Percentiles rank a stretch among this genome's conserved stretches.
These are phyloP conservation scores for Penicillium mononematosum DNA, from an alignment of 495 filamentous ascomycete species.

Conservation along the genomic window DNA sequence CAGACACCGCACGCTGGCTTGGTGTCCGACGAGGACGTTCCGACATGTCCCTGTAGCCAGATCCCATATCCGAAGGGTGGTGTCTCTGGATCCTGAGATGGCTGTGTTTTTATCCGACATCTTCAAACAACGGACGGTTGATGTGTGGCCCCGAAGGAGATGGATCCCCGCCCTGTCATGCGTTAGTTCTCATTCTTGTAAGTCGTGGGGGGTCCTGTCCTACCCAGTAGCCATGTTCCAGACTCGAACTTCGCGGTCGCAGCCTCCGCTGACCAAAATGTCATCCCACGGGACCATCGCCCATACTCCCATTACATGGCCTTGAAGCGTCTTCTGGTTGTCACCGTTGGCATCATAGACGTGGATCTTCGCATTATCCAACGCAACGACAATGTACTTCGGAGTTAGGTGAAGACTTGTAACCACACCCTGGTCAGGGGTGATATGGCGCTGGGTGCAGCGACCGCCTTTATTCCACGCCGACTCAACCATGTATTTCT, in stretches of 20 bases:
- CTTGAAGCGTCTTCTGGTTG: constrained; percentile 82
- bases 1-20: constrained; percentile 92
- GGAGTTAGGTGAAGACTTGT: constrained; percentile 91
- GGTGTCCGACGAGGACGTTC: constrained; percentile 91
- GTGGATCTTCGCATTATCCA: constrained; percentile 98
- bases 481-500: constrained; percentile 93
- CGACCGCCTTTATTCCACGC: constrained; percentile 90
- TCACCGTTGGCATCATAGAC: constrained; percentile 92
- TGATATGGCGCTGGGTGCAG: constrained; percentile 78
- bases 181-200: constrained; percentile 6
- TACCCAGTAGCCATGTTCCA: constrained; percentile 98
- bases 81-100: constrained; percentile 94
- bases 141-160: constrained; percentile 88
- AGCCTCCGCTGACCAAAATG: constrained; percentile 91
- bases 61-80: constrained; percentile 94
- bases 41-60: constrained; percentile 79
- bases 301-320: constrained; percentile 99
- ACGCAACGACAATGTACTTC: constrained; percentile 94
- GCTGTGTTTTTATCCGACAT: constrained; percentile 93
- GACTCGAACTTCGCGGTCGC: constrained; percentile 92
- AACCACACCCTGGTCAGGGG: constrained; percentile 92
- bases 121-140: constrained; percentile 93
- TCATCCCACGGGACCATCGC: constrained; percentile 99
- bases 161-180: constrained; percentile 64
- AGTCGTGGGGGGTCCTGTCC: constrained; percentile 23